Conservation (phyloP, 345 rosid genomes). For the Adansonia digitata region DNA sequence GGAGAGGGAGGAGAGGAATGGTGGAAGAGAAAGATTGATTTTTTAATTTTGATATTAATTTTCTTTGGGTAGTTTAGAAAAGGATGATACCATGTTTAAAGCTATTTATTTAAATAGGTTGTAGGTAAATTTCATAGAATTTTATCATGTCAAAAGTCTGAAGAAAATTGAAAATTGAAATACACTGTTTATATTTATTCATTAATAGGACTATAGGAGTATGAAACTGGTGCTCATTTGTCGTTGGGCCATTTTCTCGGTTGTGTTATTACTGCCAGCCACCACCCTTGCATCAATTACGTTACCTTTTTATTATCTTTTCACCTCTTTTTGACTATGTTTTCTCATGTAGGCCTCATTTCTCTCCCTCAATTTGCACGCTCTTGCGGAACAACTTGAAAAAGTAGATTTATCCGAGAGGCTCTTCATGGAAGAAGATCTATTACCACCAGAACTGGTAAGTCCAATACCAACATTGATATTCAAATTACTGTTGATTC, state of each 20-base stretch:
- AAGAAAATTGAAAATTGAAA: background rate
- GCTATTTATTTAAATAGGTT: background rate
- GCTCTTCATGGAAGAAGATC: slow-evolving; percentile 71
- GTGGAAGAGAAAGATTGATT: background rate
- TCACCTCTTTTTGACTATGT: background rate
- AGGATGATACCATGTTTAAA: background rate
- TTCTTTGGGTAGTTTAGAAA: background rate
- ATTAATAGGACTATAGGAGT: background rate
- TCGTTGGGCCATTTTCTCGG: background rate
- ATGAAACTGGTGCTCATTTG: background rate
- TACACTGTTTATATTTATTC: background rate
- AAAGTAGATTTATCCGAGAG: slow-evolving; percentile 57
- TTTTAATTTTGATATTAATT: background rate
- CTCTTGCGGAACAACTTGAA: slow-evolving; percentile 56
- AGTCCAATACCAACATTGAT: slow-evolving; percentile 7
- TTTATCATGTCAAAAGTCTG: background rate
- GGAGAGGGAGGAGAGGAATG: background rate
- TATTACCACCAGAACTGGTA: slow-evolving; percentile 66
- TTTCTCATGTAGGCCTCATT: slow-evolving; percentile 42
- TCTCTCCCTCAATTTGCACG: slow-evolving; percentile 62
- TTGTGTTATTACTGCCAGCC: background rate
- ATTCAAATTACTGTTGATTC: background rate
- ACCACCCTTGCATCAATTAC: background rate
- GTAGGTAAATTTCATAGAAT: background rate
- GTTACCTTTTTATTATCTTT: background rate